Percentiles rank a stretch among this genome's conserved stretches.
Evolutionary conservation across 1,284 basidiomycete genomes (phyloP).

Genomic region (Dichomitus squalens): DNA sequence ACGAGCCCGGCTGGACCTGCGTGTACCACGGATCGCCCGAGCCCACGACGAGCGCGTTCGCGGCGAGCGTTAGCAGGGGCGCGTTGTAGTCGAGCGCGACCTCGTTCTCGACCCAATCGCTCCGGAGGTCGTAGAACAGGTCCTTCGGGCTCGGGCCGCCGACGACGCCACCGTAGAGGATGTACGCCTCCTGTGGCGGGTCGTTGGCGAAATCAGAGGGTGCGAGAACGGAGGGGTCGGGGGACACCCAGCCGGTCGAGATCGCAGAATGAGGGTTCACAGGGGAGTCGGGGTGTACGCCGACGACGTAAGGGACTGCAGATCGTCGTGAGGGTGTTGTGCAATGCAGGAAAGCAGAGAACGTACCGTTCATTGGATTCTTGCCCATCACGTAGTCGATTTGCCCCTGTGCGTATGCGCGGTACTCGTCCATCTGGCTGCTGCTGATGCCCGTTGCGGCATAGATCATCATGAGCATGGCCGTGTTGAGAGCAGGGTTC

Average conservation of each 20-base stretch:
- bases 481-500: conserved; percentile 86
- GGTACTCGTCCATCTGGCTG: conserved; percentile 60
- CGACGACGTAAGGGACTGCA: conserved; percentile 78
- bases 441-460: conserved; percentile 51
- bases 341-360: not conserved
- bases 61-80: conserved; percentile 80
- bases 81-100: conserved; percentile 85
- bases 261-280: conserved; percentile 87
- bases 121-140: conserved; percentile 81
- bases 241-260: conserved; percentile 72
- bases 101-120: conserved; percentile 82
- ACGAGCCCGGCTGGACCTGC: conserved; percentile 64
- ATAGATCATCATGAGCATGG: conserved; percentile 81
- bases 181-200: conserved; percentile 71
- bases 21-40: conserved; percentile 82
- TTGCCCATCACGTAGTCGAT: conserved; percentile 83
- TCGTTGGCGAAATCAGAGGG: conserved; percentile 65
- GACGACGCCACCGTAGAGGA: conserved; percentile 86
- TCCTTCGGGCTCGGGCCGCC: conserved; percentile 84
- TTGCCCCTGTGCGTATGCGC: conserved; percentile 72
- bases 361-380: conserved; percentile 79
- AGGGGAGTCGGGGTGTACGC: conserved; percentile 87
- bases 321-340: not conserved
- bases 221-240: conserved; percentile 45
- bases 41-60: conserved; percentile 69